Evolutionary conservation across 2,329 filamentous ascomycete species (phyloP).

Genomic region (Nemania serpens): DNA sequence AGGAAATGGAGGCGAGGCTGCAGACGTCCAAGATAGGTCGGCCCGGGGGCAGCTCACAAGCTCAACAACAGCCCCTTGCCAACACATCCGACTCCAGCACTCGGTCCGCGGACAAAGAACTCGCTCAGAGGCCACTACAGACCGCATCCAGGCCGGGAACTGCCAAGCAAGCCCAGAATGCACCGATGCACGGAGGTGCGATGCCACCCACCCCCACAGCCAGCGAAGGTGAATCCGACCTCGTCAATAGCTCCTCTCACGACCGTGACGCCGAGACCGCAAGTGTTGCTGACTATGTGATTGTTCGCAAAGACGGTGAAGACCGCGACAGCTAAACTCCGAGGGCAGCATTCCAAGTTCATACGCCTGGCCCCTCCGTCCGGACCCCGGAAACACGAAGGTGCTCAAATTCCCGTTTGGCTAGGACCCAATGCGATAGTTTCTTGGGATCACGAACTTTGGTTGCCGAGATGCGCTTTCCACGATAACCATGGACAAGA

Average conservation of each 20-base stretch:
- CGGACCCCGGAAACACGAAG: not conserved
- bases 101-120: slow-evolving; percentile 39
- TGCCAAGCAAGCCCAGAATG: slow-evolving; percentile 54
- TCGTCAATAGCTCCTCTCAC: slow-evolving; percentile 40
- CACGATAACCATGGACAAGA: not conserved
- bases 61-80: slow-evolving; percentile 39
- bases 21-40: slow-evolving; percentile 24
- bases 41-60: slow-evolving; percentile 30
- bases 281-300: slow-evolving; percentile 50
- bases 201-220: slow-evolving; percentile 65
- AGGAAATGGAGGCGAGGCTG: slow-evolving; percentile 82
- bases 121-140: slow-evolving; percentile 35
- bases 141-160: slow-evolving; percentile 58
- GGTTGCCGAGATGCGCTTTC: not conserved
- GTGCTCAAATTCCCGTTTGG: slow-evolving; percentile 4
- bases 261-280: slow-evolving; percentile 42
- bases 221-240: slow-evolving; percentile 65
- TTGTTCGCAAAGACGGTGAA: slow-evolving; percentile 50
- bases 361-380: slow-evolving; percentile 1
- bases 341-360: slow-evolving; percentile 1
- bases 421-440: not conserved
- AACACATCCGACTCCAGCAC: slow-evolving; percentile 35
- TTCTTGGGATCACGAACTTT: slow-evolving; percentile 8
- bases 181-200: slow-evolving; percentile 57
- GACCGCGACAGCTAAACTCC: slow-evolving; percentile 44